phyloP scores from a whole-genome alignment of 768 basidiomycete genomes.

The Termitomyces eurrhizus region DNA sequence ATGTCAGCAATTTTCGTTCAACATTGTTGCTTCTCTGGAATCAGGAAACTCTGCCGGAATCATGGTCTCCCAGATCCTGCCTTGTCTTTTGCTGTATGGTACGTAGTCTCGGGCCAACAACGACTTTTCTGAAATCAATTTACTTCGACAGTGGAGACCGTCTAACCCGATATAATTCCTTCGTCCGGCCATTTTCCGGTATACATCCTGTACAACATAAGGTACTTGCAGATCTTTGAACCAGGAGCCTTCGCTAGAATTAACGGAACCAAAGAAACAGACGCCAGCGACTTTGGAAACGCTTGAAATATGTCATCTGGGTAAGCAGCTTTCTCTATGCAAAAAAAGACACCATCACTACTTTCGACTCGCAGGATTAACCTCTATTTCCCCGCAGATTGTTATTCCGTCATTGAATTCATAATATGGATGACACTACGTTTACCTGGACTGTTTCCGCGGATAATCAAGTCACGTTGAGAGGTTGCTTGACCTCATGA shows the following conservation, averaged over 20 bases:
- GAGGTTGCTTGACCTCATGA: background rate
- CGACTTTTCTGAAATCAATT: background rate
- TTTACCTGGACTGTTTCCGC: background rate
- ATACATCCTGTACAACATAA: constrained; percentile 5
- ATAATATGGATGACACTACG: background rate
- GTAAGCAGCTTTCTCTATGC: background rate
- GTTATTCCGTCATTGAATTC: background rate
- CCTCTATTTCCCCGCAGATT: constrained; percentile 13
- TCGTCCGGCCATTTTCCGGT: constrained; percentile 18
- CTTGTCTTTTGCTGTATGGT: background rate
- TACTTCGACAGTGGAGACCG: background rate
- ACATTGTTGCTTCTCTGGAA: background rate
- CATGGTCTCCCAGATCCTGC: background rate
- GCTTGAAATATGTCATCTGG: constrained; percentile 3
- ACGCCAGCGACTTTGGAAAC: background rate
- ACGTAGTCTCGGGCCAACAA: background rate
- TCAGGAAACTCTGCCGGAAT: background rate
- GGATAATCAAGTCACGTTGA: constrained; percentile 14
- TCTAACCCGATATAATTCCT: constrained; percentile 14
- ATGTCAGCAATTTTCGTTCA: background rate
- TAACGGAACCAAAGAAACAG: background rate
- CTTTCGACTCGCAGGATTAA: background rate
- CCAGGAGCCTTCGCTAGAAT: background rate
- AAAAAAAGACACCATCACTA: background rate
- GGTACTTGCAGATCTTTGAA: background rate